These are phyloP conservation scores for Madurella fahalii DNA, from an alignment of 2,329 filamentous ascomycete species.

Conservation along the genomic window DNA sequence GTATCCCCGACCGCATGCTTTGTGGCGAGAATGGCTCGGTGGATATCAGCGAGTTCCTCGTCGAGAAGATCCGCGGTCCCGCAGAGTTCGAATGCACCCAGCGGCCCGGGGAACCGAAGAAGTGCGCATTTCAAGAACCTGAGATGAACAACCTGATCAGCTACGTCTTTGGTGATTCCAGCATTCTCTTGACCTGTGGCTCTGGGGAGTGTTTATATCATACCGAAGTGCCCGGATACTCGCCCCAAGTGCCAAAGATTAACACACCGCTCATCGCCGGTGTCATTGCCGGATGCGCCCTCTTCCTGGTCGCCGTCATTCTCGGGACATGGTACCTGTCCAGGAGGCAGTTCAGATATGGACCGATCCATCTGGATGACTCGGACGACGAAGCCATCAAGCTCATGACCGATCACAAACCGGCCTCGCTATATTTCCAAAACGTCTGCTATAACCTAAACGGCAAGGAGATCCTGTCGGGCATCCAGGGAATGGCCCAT, in stretches of 20 bases:
- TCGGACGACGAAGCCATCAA: constrained; percentile 84
- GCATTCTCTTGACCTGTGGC: constrained; percentile 76
- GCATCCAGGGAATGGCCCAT: constrained; percentile 80
- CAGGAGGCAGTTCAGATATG: constrained; percentile 64
- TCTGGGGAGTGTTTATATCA: constrained; percentile 91
- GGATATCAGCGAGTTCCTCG: constrained; percentile 85
- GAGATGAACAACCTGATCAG: constrained; percentile 89
- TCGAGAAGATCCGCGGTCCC: constrained; percentile 77
- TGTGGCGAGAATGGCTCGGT: constrained; percentile 89
- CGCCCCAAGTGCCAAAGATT: constrained; percentile 84
- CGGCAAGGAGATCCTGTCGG: constrained; percentile 77
- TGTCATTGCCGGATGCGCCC: constrained; percentile 78
- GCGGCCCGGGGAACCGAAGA: constrained; percentile 57
- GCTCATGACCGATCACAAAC: constrained; percentile 87
- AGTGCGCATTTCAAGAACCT: constrained; percentile 84
- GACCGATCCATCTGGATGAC: constrained; percentile 78
- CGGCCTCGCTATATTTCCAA: constrained; percentile 81
- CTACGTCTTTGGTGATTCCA: constrained; percentile 84
- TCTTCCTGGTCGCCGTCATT: constrained; percentile 87
- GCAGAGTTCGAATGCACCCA: constrained; percentile 75
- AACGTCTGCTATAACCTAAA: constrained; percentile 84
- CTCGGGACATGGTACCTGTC: constrained; percentile 84
- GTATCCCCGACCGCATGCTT: constrained; percentile 86
- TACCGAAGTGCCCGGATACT: constrained; percentile 89
- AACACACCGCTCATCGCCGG: constrained; percentile 95